Evolutionary conservation across 2,329 filamentous ascomycete species (phyloP).

Genomic region (Ceratocystis ficicola): DNA sequence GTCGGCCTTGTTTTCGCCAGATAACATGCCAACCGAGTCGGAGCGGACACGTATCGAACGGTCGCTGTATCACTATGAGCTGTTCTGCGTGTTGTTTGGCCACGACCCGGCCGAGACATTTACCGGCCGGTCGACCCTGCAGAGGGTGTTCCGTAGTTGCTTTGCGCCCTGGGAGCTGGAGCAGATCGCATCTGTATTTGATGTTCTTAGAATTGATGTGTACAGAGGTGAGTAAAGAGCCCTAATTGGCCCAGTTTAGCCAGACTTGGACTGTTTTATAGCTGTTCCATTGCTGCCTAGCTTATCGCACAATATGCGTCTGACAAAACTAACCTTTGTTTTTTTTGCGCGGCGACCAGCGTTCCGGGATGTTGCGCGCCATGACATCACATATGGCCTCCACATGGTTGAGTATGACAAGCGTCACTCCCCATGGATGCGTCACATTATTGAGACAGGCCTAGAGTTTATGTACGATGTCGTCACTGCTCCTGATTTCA

Average conservation of each 20-base stretch:
- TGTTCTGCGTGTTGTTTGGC: constrained; percentile 20
- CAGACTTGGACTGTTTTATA: not conserved
- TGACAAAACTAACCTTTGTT: constrained; percentile 9
- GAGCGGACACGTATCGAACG: constrained; percentile 17
- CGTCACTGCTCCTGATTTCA: constrained; percentile 6
- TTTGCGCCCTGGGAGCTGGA: constrained; percentile 19
- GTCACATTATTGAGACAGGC: constrained; percentile 19
- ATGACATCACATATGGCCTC: constrained; percentile 21
- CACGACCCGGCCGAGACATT: constrained; percentile 3
- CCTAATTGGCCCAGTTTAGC: no score
- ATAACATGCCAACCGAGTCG: not conserved
- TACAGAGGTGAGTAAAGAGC: constrained; percentile 14
- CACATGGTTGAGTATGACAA: constrained; percentile 18
- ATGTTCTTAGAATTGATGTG: constrained; percentile 8
- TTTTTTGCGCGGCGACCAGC: constrained; percentile 8
- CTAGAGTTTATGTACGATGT: constrained; percentile 18
- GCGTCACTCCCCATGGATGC: constrained; percentile 18
- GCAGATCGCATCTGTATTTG: constrained; percentile 21
- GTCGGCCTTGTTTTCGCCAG: constrained; percentile 8
- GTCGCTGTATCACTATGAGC: constrained; percentile 18
- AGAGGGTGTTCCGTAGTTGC: constrained; percentile 13
- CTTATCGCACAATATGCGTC: not conserved
- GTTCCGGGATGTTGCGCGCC: constrained; percentile 22
- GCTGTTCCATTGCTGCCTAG: not conserved
- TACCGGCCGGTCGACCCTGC: constrained; percentile 6